Base-by-base conservation (phyloP, 805 yeast genomes). In the Naumovozyma dairenensis region DNA sequence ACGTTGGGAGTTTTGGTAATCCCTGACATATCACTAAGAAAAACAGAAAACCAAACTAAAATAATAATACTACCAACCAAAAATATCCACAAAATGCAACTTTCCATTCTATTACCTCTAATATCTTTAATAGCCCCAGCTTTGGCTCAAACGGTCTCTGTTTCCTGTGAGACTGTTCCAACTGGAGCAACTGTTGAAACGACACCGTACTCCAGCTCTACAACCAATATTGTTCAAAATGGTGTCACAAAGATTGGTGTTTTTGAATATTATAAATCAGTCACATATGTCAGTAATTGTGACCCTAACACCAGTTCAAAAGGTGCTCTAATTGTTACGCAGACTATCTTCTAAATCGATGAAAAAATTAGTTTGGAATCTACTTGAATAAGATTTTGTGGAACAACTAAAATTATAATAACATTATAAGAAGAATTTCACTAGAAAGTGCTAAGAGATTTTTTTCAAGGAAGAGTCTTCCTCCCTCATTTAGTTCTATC, bases 231-330 rank as follows among this genome's bases (percentile, higher is more conserved):
- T 15, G 17, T 45, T 4, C 35, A 37, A 0, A 36, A 40, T 31
- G 55, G 53, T 15, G 35, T 15, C 15, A 26, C 45, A 6, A 36
- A 38, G 31, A 33, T 45, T 6, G 51, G 43, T 4, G 40, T 52
- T 4, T 32, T 44, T 21, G 51, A 48, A 31, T 43, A 41, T 30
- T 53, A 45, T 36, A 39, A 35, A n/a, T 43, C 53, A 4, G 37
- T 52, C 5, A 48, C 46, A 15, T 49, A 41, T 32, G 44, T 45
- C 13, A 39, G 45, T n/a, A 32, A 40, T 25, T 55, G 60, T 32
- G 43, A 29, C 5, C 33, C 33, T 10, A 21, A 34, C 10, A 12
- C 39, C 6, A 28, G 36, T 14, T 19, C n/a, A n/a, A n/a, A n/a
- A n/a, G n/a, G n/a, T n/a, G n/a, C n/a, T n/a, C n/a, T n/a, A n/a